These are phyloP conservation scores for Jacaranda mimosifolia DNA, from an alignment of 257 asterid species.

Conservation along the genomic window DNA sequence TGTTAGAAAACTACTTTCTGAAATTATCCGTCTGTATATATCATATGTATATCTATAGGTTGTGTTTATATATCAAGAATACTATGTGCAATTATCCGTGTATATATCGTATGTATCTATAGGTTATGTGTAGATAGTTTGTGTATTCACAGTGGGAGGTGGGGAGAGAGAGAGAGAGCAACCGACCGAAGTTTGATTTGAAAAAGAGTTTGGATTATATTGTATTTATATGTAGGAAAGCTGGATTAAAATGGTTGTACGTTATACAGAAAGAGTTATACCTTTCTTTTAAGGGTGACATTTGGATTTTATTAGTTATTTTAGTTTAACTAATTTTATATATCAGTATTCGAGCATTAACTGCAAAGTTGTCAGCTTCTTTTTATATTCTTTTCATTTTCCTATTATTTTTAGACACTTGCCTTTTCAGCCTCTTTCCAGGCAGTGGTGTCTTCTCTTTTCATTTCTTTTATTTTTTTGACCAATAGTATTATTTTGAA, in stretches of 20 bases:
- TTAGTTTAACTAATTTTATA: not conserved
- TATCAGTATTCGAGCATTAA: not conserved
- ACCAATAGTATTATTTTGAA: not conserved
- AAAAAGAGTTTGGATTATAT: conserved; percentile 21
- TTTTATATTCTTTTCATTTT: not conserved
- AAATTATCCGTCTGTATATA: not conserved
- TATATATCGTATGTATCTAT: conserved; percentile 4
- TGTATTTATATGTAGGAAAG: conserved; percentile 36
- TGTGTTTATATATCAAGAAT: not conserved
- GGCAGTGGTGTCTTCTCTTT: not conserved
- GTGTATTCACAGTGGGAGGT: no score
- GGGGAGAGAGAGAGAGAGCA: not conserved
- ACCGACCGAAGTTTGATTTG: conserved; percentile 49
- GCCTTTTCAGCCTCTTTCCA: not conserved
- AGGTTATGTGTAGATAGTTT: no score
- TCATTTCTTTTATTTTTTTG: not conserved
- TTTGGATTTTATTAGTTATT: not conserved
- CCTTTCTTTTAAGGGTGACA: not conserved
- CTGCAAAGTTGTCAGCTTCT: not conserved
- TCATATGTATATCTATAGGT: no score
- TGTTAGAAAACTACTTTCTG: not conserved
- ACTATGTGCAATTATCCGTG: conserved; percentile 14
- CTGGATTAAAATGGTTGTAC: conserved; percentile 26
- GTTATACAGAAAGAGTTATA: conserved; percentile 7
- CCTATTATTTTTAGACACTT: not conserved